These are phyloP conservation scores for Kodamaea sp. DNA, from an alignment of 1,139 yeast species.

Conservation along the genomic window DNA sequence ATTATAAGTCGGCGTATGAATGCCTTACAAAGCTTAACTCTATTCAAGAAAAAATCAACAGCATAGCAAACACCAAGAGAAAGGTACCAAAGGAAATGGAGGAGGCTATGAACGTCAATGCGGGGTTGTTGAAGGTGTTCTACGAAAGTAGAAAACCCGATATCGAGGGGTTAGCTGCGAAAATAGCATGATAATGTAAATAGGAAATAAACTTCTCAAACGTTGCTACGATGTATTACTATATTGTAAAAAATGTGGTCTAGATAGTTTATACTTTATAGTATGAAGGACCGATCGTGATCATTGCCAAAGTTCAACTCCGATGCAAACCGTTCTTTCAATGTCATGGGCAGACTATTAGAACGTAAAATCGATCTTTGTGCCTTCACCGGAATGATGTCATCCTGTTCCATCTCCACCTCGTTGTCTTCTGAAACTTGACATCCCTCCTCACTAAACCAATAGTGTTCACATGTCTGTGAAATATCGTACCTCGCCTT, in stretches of 20 bases:
- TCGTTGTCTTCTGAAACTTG: slow-evolving; percentile 9
- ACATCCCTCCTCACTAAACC: slow-evolving; percentile 49
- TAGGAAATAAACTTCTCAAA: slow-evolving; percentile 1
- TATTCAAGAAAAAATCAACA: slow-evolving; percentile 25
- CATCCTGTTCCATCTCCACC: slow-evolving; percentile 10
- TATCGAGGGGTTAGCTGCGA: slow-evolving; percentile 17
- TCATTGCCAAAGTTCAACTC: slow-evolving; percentile 23
- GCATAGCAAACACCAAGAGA: slow-evolving; percentile 14
- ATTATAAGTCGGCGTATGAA: slow-evolving; percentile 28
- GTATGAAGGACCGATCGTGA: too few relatives aligned
- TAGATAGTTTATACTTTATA: too few relatives aligned
- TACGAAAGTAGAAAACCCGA: slow-evolving; percentile 30
- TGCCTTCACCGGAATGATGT: slow-evolving; percentile 3
- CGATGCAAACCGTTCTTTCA: slow-evolving; percentile 35
- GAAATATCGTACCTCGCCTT: slow-evolving; percentile 50
- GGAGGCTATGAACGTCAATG: slow-evolving; percentile 26
- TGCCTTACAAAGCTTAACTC: slow-evolving; percentile 27
- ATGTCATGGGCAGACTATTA: slow-evolving; percentile 36
- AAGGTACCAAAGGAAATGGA: slow-evolving; percentile 26
- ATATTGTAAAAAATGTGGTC: too few relatives aligned
- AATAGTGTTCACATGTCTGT: slow-evolving; percentile 55
- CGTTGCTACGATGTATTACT: too few relatives aligned
- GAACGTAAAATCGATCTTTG: slow-evolving; percentile 12
- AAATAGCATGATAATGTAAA: slow-evolving; percentile 8
- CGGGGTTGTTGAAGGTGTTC: slow-evolving; percentile 30